Base-by-base conservation (phyloP, 2,329 filamentous ascomycete genomes). In the Claviceps sp. region DNA sequence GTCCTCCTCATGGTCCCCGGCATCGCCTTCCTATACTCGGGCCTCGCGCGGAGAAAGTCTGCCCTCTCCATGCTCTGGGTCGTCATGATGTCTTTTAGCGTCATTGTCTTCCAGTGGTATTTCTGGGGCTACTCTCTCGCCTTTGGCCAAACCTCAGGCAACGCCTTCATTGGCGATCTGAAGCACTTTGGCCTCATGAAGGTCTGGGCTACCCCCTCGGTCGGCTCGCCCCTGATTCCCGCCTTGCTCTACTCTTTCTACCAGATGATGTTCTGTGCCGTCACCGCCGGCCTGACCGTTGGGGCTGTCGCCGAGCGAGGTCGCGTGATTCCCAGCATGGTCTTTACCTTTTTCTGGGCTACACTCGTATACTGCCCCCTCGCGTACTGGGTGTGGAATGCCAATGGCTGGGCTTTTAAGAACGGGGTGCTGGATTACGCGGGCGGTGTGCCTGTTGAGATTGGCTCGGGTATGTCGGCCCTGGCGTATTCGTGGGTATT, bases 91-190 rank as follows among this genome's bases (percentile, higher is more conserved):
- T 93, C 89, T 47, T 86, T 86, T 65, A 90, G 87, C 47, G 83
- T 97, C 65, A 78, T 96, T 67, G 85, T 87, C 52, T 96, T 98
- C 74, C 93, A 98, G 73, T 98, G 93, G 93, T 97, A 96, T 65
- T 96, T 98, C 69, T 97, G 93, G 91, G 93, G 93, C 40, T 98
- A 95, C 70, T 95, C 91, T 14, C 76, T 98, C 55, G 90, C 91
- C 50, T 96, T 97, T 71, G 93, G 87, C 63, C 76, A 79, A 44
- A 82, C 81, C 14, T 87, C 84, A 4, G 89, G 80, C 59, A 96
- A 87, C 71, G 85, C 87, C 50, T 97, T 87, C 72, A 97, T 98
- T 64, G 93, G 93, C 52, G 82, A 97, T 67, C 72, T 98, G 52
- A 78, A 83, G 60, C 87, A 94, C 68, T 95, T 97, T 61, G 93